phyloP scores from a whole-genome alignment of 176 grass and related monocot genomes.

The Typha latifolia region DNA sequence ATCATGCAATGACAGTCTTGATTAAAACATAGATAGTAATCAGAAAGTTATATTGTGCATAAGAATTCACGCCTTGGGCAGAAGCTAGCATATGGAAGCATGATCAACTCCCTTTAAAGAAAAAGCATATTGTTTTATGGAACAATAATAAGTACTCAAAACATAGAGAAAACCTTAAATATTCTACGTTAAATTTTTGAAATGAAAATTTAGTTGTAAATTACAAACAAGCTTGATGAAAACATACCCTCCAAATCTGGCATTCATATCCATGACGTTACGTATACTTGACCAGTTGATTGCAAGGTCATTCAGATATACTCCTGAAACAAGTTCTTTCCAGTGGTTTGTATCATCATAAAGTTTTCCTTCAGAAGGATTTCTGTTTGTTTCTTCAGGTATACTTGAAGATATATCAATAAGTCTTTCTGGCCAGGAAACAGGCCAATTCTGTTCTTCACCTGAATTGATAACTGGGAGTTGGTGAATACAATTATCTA shows the following conservation, averaged over 20 bases:
- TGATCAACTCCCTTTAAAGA: too few species aligned
- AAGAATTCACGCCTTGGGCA: too few species aligned
- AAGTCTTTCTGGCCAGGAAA: constrained; percentile 80
- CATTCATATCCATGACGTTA: constrained; percentile 96
- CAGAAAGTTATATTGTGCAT: too few species aligned
- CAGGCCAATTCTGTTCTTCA: constrained; percentile 47
- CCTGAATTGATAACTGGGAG: constrained; percentile 30
- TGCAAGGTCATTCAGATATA: constrained; percentile 50
- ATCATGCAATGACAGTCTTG: too few species aligned
- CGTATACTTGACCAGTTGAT: constrained; percentile 68
- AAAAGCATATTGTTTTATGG: too few species aligned
- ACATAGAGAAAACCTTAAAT: too few species aligned
- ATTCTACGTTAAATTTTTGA: too few species aligned
- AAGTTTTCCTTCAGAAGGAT: constrained; percentile 42
- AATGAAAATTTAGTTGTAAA: background rate
- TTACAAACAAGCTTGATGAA: background rate
- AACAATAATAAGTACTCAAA: too few species aligned
- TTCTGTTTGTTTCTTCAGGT: constrained; percentile 19
- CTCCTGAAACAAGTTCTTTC: constrained; percentile 56
- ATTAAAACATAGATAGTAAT: too few species aligned
- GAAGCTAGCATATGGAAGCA: too few species aligned
- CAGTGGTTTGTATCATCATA: constrained; percentile 44
- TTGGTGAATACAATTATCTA: constrained; percentile 52
- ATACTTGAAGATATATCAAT: constrained; percentile 24
- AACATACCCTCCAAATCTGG: constrained; percentile 84